Evolutionary conservation across 2,329 filamentous ascomycete genomes (phyloP).

Genomic region (Paraphoma chrysanthemicola): DNA sequence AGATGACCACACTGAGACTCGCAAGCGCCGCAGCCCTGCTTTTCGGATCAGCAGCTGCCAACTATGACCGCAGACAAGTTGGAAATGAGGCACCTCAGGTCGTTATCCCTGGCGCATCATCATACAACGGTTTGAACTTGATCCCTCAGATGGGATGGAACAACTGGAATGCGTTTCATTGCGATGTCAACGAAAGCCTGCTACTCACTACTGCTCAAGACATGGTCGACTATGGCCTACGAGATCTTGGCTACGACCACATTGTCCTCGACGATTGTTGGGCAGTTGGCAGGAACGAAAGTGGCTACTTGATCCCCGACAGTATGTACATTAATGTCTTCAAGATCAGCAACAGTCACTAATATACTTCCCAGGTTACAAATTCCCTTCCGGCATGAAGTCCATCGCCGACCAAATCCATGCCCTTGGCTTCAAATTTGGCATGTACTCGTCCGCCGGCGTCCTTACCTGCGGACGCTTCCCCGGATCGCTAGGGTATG

Average conservation of each 20-base stretch:
- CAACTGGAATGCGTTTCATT: slow-evolving; percentile 48
- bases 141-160: slow-evolving; percentile 51
- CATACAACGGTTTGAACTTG: slow-evolving; percentile 48
- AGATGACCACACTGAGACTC: slow-evolving; percentile 12
- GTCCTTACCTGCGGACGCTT: slow-evolving; percentile 58
- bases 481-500: slow-evolving; percentile 34
- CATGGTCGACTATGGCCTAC: slow-evolving; percentile 30
- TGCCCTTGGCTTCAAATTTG: slow-evolving; percentile 62
- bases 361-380: slow-evolving; percentile 42
- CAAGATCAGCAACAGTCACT: not conserved
- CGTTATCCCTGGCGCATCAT: slow-evolving; percentile 35
- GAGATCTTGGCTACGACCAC: slow-evolving; percentile 50
- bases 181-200: slow-evolving; percentile 55
- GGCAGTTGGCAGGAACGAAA: slow-evolving; percentile 17
- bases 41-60: slow-evolving; percentile 10
- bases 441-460: slow-evolving; percentile 67
- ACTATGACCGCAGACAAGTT: slow-evolving; percentile 16
- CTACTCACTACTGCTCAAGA: slow-evolving; percentile 54
- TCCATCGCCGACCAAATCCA: slow-evolving; percentile 54
- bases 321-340: not conserved
- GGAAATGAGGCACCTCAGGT: slow-evolving; percentile 19
- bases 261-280: slow-evolving; percentile 70
- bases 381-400: slow-evolving; percentile 66
- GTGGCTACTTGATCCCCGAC: not conserved
- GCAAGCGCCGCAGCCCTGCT: slow-evolving; percentile 9